Percentiles rank a stretch among this genome's conserved stretches.
phyloP scores from a whole-genome alignment of 306 rosid species.

The Cucumis cinereus region DNA sequence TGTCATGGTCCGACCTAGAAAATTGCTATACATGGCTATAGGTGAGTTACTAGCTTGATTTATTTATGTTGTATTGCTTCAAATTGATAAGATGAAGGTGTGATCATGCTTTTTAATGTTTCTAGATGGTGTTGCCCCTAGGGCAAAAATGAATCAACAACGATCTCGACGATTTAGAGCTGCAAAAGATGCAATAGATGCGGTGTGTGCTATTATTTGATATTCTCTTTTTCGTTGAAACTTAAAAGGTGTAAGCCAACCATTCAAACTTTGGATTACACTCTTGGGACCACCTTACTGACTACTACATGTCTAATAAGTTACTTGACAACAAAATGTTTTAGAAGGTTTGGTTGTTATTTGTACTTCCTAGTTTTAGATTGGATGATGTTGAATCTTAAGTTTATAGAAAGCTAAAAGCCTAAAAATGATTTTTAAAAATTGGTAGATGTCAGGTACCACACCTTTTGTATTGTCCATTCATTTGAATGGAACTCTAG shows the following conservation, averaged over 20 bases:
- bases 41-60: slow-evolving; percentile 36
- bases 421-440: background rate
- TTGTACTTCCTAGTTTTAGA: background rate
- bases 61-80: background rate
- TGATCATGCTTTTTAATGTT: background rate
- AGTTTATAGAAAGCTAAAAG: background rate
- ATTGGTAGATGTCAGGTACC: background rate
- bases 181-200: slow-evolving; percentile 85
- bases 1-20: slow-evolving; percentile 89
- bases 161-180: slow-evolving; percentile 90
- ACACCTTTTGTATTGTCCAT: background rate
- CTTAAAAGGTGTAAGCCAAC: background rate
- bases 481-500: background rate
- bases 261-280: background rate
- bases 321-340: background rate
- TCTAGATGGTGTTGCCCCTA: slow-evolving; percentile 95
- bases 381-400: background rate
- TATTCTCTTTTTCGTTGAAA: background rate
- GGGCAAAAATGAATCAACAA: slow-evolving; percentile 99
- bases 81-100: background rate
- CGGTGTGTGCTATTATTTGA: slow-evolving; percentile 47
- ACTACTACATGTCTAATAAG: background rate
- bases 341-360: background rate
- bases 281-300: background rate
- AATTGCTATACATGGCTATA: slow-evolving; percentile 87